Conservation (phyloP, 208 protist genomes). For the Borovskyia barvae region DNA sequence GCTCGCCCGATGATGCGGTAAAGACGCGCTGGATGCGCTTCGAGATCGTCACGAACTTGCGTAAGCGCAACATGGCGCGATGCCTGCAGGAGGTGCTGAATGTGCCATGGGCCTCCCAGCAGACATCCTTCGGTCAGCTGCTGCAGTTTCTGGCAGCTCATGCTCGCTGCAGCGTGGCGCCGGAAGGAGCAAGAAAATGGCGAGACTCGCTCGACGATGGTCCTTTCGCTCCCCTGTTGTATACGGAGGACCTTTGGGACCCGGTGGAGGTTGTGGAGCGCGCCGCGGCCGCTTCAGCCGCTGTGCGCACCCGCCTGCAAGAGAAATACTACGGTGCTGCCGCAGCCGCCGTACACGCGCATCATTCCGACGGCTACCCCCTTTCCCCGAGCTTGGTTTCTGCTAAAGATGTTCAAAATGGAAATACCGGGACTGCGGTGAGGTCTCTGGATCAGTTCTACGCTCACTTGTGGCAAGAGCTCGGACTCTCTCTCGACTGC, state of each 20-base stretch:
- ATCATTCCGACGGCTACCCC: too few species aligned
- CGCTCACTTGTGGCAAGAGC: conserved; percentile 10
- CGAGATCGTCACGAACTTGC: conserved; percentile 26
- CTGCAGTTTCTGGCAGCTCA: conserved; percentile 19
- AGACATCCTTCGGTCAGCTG: conserved; percentile 13
- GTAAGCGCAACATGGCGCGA: conserved; percentile 33
- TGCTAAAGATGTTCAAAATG: too few species aligned
- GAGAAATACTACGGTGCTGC: conserved; percentile 24
- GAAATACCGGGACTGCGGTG: too few species aligned
- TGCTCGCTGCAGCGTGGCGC: background rate
- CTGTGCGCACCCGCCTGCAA: conserved; percentile 17
- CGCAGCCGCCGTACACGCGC: conserved; percentile 18
- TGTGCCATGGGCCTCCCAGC: conserved; percentile 14
- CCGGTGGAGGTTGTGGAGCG: conserved; percentile 21
- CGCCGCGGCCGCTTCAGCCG: conserved; percentile 10
- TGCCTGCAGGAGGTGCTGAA: conserved; percentile 43
- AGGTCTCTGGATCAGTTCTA: conserved; percentile 13
- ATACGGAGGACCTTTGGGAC: conserved; percentile 22
- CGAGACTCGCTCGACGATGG: background rate
- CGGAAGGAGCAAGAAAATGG: background rate
- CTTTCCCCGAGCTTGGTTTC: too few species aligned
- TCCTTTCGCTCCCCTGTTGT: too few species aligned
- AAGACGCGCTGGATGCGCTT: conserved; percentile 30
- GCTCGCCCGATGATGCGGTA: background rate
- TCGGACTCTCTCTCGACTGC: conserved; percentile 5